Evolutionary conservation across 208 protist species (phyloP).

Genomic region (Jaenimonas drosophilae): DNA sequence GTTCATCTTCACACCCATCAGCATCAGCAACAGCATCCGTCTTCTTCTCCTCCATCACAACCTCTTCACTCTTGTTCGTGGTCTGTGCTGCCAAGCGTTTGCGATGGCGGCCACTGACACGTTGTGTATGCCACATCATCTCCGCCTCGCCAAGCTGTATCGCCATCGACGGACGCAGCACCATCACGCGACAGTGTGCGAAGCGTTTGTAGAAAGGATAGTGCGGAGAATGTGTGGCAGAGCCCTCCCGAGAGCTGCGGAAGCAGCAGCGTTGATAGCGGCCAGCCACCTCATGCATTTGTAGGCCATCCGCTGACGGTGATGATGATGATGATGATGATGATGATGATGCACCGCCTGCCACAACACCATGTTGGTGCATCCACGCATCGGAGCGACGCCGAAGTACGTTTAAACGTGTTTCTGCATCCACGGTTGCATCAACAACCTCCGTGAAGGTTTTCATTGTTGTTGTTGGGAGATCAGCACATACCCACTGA

Average conservation of each 20-base stretch:
- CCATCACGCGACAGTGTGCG: slow-evolving; percentile 31
- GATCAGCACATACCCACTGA: background rate
- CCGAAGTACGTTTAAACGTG: background rate
- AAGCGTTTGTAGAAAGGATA: slow-evolving; percentile 30
- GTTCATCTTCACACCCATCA: background rate
- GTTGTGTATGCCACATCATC: slow-evolving; percentile 18
- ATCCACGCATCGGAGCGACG: background rate
- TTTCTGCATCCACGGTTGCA: background rate
- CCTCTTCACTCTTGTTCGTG: slow-evolving; percentile 4
- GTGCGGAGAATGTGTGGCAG: slow-evolving; percentile 20
- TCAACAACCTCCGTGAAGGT: background rate
- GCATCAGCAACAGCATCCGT: background rate
- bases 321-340: background rate
- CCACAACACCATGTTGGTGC: background rate
- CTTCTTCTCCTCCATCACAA: background rate
- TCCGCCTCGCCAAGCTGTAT: slow-evolving; percentile 25
- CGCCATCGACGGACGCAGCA: slow-evolving; percentile 35
- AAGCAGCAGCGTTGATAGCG: slow-evolving; percentile 69
- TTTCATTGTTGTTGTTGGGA: background rate
- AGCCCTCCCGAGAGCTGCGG: slow-evolving; percentile 11
- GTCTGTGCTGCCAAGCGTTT: slow-evolving; percentile 4
- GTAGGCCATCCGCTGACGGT: background rate
- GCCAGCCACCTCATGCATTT: slow-evolving; percentile 42
- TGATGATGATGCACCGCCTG: background rate
- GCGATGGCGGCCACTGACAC: too few relatives aligned